Evolutionary conservation across 495 filamentous ascomycete species (phyloP), one percentile per base, ranked within the genome.

Genomic region (Opeltia flavorubescens): DNA sequence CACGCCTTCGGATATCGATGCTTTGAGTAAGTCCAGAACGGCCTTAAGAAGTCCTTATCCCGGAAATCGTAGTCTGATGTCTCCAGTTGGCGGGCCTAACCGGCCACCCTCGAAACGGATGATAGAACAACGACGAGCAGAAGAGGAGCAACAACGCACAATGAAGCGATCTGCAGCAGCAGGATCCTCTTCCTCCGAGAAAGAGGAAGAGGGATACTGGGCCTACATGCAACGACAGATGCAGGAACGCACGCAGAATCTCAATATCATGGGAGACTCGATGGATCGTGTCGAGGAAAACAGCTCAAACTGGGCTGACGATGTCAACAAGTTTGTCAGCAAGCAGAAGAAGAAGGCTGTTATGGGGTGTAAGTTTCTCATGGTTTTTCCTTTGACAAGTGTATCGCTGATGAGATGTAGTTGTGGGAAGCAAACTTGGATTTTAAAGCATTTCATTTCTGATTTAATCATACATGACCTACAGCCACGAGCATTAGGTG

Each of bases 181-280:
- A 17, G 51, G 53, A 20, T 50, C 60, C 8, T 44, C 57, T 11
- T 47, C 53, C 20, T 43, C 31, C 8, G 47, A 47, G 13, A 50
- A 51, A 25, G 47, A 70, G 24, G 38, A 41, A 17, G 78, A 84
- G 48, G 75, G 78, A 18, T 83, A 83, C 50, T 77, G 76, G 62
- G 70, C 77, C 26, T 82, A 75, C 53, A 81, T 95, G 69, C 78
- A 81, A 13, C 74, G 88, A 42, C 82, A 87, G 59, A 62, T 96
- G 26, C 84, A 89, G 53, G 89, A 98, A 59, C 70, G 91, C 28
- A 94, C 89, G 2, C 86, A 95, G 62, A 85, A 79, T 52, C 64
- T 98, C 43, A 81, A 76, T 40, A 67, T 93, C 21, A 78, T 83
- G 59, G 83, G 84, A 9, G 93, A 98, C 59, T 76, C 70, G 11